Conservation (phyloP, 2,329 filamentous ascomycete genomes). For the Lecanicillium sp. region DNA sequence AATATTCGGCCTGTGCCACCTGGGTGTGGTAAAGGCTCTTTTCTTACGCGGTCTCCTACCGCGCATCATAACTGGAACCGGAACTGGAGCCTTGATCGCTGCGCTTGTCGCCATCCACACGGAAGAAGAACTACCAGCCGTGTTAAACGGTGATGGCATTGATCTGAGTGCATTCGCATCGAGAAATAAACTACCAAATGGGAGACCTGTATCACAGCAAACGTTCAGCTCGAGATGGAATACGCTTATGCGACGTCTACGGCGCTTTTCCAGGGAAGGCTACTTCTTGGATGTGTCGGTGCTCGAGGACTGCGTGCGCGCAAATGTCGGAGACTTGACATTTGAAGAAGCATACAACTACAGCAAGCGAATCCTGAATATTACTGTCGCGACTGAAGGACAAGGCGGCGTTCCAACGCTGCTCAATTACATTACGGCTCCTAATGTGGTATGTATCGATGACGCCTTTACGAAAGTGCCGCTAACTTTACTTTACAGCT, state of each 20-base stretch:
- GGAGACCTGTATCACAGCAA: constrained; percentile 29
- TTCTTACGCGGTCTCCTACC: constrained; percentile 76
- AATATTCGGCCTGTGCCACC: constrained; percentile 84
- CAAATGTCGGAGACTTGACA: constrained; percentile 81
- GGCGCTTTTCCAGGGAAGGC: constrained; percentile 66
- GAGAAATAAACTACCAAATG: constrained; percentile 25
- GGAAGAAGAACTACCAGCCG: constrained; percentile 71
- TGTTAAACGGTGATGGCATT: constrained; percentile 74
- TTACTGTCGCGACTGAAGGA: constrained; percentile 74
- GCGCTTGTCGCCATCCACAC: constrained; percentile 83
- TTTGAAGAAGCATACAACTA: constrained; percentile 88
- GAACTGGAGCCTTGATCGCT: constrained; percentile 83
- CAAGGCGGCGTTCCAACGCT: constrained; percentile 74
- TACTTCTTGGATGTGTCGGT: constrained; percentile 80
- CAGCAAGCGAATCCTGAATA: constrained; percentile 84
- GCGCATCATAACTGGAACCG: constrained; percentile 85
- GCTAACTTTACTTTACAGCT: constrained; percentile 40
- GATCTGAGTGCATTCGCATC: constrained; percentile 72
- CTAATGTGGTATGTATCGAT: constrained; percentile 68
- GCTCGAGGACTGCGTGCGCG: constrained; percentile 74
- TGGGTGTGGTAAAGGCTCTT: constrained; percentile 85
- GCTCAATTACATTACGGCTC: constrained; percentile 87
- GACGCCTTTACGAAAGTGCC: background rate
- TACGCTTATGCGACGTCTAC: constrained; percentile 60
- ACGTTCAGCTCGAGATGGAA: constrained; percentile 40